phyloP scores from a whole-genome alignment of 2,329 filamentous ascomycete genomes.

The Alternaria consortialis region DNA sequence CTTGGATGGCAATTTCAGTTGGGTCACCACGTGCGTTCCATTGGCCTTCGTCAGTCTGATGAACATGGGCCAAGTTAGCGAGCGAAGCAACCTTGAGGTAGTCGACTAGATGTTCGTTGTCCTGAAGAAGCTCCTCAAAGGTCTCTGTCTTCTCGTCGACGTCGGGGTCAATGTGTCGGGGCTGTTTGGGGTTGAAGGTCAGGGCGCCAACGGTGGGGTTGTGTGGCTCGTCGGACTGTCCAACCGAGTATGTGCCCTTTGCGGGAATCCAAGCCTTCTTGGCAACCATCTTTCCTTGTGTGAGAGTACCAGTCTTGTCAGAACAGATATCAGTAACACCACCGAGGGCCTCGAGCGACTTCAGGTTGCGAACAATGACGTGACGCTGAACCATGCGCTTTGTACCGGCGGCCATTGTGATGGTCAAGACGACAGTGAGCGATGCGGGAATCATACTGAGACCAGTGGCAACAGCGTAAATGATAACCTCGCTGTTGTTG shows the following conservation, averaged over 20 bases:
- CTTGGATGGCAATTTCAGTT: constrained; percentile 77
- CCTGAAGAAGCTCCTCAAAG: constrained; percentile 36
- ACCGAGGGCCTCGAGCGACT: constrained; percentile 49
- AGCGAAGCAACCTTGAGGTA: constrained; percentile 48
- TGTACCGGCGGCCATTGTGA: constrained; percentile 51
- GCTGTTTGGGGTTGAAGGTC: constrained; percentile 36
- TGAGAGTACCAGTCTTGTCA: constrained; percentile 47
- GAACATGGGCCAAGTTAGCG: constrained; percentile 35
- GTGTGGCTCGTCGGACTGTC: constrained; percentile 37
- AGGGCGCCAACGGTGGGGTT: constrained; percentile 46
- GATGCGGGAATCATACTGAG: constrained; percentile 50
- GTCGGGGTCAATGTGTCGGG: constrained; percentile 41
- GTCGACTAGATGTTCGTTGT: constrained; percentile 40
- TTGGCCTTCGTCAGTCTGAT: constrained; percentile 5
- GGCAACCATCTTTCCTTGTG: constrained; percentile 49
- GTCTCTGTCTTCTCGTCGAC: constrained; percentile 34
- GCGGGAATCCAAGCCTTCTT: constrained; percentile 48
- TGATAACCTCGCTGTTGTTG: constrained; percentile 49
- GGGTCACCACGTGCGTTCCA: constrained; percentile 49
- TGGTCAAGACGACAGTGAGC: constrained; percentile 48
- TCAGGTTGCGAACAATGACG: constrained; percentile 50
- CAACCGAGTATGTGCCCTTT: constrained; percentile 45
- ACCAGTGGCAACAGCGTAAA: constrained; percentile 50
- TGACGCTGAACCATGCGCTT: constrained; percentile 48
- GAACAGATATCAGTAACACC: constrained; percentile 49